Percentiles rank a stretch among this genome's conserved stretches.
phyloP scores from a whole-genome alignment of 2,329 filamentous ascomycete species.

The Botrytis fragariae region DNA sequence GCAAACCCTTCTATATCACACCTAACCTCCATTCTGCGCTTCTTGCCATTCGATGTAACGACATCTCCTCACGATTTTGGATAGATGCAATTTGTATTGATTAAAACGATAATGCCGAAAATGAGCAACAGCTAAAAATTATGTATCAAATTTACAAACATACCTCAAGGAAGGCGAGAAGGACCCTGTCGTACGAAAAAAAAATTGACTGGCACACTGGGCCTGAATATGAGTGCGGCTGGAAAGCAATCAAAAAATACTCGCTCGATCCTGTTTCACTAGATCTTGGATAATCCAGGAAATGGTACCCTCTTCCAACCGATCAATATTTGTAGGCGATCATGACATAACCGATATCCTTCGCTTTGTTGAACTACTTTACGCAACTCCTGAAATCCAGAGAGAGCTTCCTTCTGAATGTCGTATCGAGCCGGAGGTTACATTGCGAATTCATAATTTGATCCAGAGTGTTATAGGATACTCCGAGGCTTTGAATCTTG shows the following conservation, averaged over 20 bases:
- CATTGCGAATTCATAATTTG: background rate
- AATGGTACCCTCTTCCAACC: background rate
- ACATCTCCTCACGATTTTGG: accelerated
- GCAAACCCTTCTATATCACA: background rate
- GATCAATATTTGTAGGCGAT: background rate
- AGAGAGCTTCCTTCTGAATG: background rate
- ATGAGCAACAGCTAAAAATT: background rate
- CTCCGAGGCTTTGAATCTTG: background rate
- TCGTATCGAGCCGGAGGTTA: background rate
- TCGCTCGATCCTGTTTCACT: background rate
- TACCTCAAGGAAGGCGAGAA: background rate
- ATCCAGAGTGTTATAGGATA: background rate
- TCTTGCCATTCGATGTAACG: background rate
- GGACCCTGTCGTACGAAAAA: background rate
- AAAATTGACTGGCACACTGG: background rate
- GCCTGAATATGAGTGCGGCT: background rate
- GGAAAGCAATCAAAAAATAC: background rate
- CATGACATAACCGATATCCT: background rate
- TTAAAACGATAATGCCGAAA: background rate
- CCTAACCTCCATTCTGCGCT: background rate
- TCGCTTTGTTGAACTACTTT: background rate
- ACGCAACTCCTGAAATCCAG: background rate
- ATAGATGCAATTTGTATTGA: background rate
- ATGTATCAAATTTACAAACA: background rate
- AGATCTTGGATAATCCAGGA: background rate